Percentiles rank a stretch among this genome's conserved stretches.
phyloP scores from a whole-genome alignment of 768 basidiomycete species.

The Asterophora parasitica region DNA sequence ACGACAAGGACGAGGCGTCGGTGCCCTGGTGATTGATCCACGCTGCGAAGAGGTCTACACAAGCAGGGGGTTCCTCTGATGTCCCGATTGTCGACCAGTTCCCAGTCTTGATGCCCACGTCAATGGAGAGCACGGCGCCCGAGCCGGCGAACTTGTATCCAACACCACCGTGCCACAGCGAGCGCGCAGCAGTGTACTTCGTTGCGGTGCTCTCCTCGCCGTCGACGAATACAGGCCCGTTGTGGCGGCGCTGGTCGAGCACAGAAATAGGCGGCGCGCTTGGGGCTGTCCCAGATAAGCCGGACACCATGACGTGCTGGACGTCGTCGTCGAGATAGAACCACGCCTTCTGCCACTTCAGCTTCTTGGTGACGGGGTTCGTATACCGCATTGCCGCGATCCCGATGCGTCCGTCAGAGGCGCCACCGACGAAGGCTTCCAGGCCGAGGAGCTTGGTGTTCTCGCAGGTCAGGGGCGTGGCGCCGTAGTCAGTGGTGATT shows the following conservation, averaged over 20 bases:
- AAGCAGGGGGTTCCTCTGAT: constrained; percentile 48
- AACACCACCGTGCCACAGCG: constrained; percentile 62
- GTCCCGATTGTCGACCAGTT: constrained; percentile 62
- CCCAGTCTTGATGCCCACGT: constrained; percentile 42
- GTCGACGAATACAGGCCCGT: constrained; percentile 42
- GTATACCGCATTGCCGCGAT: constrained; percentile 64
- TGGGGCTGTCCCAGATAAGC: constrained; percentile 39
- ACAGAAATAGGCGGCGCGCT: constrained; percentile 51
- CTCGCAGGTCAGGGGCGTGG: constrained; percentile 48
- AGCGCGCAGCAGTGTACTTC: constrained; percentile 18
- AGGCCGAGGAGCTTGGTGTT: constrained; percentile 39
- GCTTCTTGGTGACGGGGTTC: constrained; percentile 51
- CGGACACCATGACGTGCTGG: constrained; percentile 58
- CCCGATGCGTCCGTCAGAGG: constrained; percentile 52
- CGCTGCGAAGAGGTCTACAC: constrained; percentile 47
- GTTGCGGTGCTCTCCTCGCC: constrained; percentile 15
- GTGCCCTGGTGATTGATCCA: constrained; percentile 30
- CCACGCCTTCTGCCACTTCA: constrained; percentile 69
- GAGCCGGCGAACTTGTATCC: constrained; percentile 38
- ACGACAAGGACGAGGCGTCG: constrained; percentile 25
- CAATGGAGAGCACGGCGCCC: constrained; percentile 39
- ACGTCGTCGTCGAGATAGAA: constrained; percentile 65
- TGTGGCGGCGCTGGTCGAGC: constrained; percentile 57
- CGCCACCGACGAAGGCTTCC: constrained; percentile 63
- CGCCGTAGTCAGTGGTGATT: constrained; percentile 60